A percentile compares a stretch with the other conserved stretches of the same genome.
These are phyloP conservation scores for Dothidotthia symphoricarpi DNA, from an alignment of 2,329 filamentous ascomycete genomes.

Conservation along the genomic window DNA sequence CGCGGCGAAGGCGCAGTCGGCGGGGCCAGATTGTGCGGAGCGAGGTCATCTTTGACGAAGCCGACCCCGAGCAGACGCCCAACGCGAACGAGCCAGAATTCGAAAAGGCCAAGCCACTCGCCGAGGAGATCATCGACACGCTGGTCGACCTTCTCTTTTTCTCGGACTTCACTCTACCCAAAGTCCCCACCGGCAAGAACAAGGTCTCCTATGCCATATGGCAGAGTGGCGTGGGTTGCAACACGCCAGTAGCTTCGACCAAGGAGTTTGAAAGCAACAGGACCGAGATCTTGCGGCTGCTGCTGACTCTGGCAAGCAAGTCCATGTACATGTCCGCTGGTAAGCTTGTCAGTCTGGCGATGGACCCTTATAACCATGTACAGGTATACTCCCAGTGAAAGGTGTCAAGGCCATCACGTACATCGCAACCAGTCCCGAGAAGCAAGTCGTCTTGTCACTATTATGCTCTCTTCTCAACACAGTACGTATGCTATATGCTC, in stretches of 20 bases:
- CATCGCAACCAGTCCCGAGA: slow-evolving; percentile 81
- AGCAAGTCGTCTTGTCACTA: slow-evolving; percentile 85
- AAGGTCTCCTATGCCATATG: slow-evolving; percentile 94
- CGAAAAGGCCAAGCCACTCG: slow-evolving; percentile 81
- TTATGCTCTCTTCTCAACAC: slow-evolving; percentile 94
- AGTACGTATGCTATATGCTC: slow-evolving; percentile 54
- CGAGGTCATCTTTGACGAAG: slow-evolving; percentile 83
- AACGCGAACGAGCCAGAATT: slow-evolving; percentile 60
- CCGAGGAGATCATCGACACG: slow-evolving; percentile 89
- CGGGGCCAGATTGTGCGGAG: slow-evolving; percentile 50
- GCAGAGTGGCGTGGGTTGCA: slow-evolving; percentile 97
- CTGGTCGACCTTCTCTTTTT: slow-evolving; percentile 89
- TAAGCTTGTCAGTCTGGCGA: slow-evolving; percentile 29
- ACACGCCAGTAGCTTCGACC: slow-evolving; percentile 80
- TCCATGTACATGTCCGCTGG: slow-evolving; percentile 89
- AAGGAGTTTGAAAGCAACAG: slow-evolving; percentile 93
- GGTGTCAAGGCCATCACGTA: slow-evolving; percentile 85
- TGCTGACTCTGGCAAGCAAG: slow-evolving; percentile 82
- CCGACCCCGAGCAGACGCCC: slow-evolving; percentile 52
- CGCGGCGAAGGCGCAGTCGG: slow-evolving; percentile 61
- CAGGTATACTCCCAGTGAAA: slow-evolving; percentile 69
- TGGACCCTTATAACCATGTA: slow-evolving; percentile 2
- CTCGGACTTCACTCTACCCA: slow-evolving; percentile 81
- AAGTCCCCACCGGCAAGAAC: slow-evolving; percentile 65
- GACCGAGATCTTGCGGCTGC: slow-evolving; percentile 80